Percentiles rank a stretch among this genome's conserved stretches.
These are phyloP conservation scores for Viola odorata DNA, from an alignment of 345 rosid genomes.

Conservation along the genomic window DNA sequence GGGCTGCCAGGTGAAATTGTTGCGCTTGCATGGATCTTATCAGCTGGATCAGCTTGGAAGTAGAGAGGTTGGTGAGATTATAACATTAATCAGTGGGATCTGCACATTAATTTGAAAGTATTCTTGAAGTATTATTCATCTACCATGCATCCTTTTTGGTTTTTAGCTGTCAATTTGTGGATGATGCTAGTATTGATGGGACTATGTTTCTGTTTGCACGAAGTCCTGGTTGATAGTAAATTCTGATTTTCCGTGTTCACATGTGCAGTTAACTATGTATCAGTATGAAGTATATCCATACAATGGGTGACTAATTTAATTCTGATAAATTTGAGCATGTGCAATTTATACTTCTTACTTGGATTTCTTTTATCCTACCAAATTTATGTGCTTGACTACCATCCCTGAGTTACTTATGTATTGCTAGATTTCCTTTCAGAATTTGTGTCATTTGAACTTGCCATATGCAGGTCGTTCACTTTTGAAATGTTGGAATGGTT, in stretches of 20 bases:
- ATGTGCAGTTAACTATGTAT: not conserved
- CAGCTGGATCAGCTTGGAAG: constrained; percentile 78
- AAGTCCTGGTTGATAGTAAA: not conserved
- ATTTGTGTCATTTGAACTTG: not conserved
- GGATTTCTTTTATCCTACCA: not conserved
- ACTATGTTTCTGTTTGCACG: not conserved
- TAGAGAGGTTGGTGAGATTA: constrained; percentile 64
- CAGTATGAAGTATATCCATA: not conserved
- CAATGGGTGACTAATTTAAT: not conserved
- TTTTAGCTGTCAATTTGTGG: not conserved
- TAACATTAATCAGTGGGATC: no score
- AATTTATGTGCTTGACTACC: not conserved
- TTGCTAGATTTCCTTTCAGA: not conserved
- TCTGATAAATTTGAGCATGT: not conserved
- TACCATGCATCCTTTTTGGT: not conserved
- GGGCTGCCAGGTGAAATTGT: constrained; percentile 59
- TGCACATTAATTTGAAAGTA: no score
- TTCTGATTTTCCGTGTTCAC: no score
- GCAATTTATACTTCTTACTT: not conserved
- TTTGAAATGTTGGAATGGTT: not conserved
- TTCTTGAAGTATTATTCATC: no score
- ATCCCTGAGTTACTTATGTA: not conserved
- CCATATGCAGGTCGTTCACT: not conserved
- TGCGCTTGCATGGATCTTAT: constrained; percentile 88
- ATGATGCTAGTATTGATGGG: no score